Base-by-base conservation (phyloP, 2,329 filamentous ascomycete genomes). In the Proliferodiscus dingleyae region DNA sequence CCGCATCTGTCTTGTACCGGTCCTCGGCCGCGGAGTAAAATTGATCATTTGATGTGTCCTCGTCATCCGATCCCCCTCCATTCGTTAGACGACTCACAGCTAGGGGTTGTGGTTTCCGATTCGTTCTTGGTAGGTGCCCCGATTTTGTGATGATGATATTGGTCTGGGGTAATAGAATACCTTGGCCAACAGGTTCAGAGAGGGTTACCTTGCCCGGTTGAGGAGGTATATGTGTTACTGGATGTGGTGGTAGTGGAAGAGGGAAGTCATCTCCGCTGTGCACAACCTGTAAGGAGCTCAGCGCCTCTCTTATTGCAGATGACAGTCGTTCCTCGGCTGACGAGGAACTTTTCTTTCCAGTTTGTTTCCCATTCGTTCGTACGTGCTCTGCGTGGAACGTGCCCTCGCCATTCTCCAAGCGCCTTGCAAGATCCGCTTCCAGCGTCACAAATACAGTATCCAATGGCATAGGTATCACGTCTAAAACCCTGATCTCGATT, bases 171-270 rank as follows among this genome's bases (percentile, higher is more conserved):
- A 83, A 76, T 37, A 98, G 64, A 4, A 93, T 66, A 7, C 93
- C 93, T 66, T 98, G 93, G 5, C 87, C 81, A 13, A 97, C 89
- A 7, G 93, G 93, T 64, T 98, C 93, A 63, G 90, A 97, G n/a
- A 94, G 80, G 38, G 87, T 82, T 50, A 97, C 87, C 67, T 85
- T 89, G 33, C 88, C 93, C 0, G 90, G 89, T 33, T 88, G 87
- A 11, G 89, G 80, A 19, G 87, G 81, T 15, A 87, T 80, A 66
- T 95, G 89, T 7, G 89, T 95, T 52, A 95, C 84, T 10, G 89
- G 85, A 66, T 96, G 89, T 2, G 89, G 80, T 7, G 86, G 80
- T 22, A 97, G 72, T 10, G 88, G 87, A 32, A 98, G 71, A 8
- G 78, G 77, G 51, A 86, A 83, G 41, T 91, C 66, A 64, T 97